phyloP scores from a whole-genome alignment of 2,329 filamentous ascomycete genomes.

The Diaporthe aspalathi region DNA sequence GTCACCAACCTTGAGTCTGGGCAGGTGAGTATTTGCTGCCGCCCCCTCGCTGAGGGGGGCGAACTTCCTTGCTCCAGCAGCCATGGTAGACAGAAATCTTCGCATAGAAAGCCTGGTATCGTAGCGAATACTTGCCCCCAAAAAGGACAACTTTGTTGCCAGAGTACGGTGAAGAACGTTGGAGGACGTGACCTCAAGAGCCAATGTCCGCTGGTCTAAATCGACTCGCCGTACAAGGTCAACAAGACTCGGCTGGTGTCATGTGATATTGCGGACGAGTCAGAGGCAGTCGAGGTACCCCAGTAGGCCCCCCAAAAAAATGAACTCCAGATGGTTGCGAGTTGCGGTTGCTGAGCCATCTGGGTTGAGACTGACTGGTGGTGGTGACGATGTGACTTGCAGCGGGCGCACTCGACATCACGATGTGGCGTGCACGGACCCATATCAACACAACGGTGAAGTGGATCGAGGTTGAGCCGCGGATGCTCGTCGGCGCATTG shows the following conservation, averaged over 20 bases:
- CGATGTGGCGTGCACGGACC: conserved; percentile 16
- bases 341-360: background rate
- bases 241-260: background rate
- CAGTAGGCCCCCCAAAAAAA: background rate
- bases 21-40: conserved; percentile 49
- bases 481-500: background rate
- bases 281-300: background rate
- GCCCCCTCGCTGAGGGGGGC: conserved; percentile 62
- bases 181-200: conserved; percentile 3
- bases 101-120: conserved; percentile 42
- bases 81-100: conserved; percentile 57
- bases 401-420: conserved; percentile 1
- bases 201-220: background rate
- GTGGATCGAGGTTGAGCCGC: conserved; percentile 3
- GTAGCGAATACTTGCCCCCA: background rate
- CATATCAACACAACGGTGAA: background rate
- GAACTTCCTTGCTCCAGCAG: conserved; percentile 59
- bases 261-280: background rate
- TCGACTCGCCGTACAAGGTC: background rate
- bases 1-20: conserved; percentile 52
- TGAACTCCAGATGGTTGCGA: too few species aligned
- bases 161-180: background rate
- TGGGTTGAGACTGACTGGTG: background rate
- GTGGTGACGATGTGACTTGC: conserved; percentile 12
- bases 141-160: background rate